Evolutionary conservation across 805 yeast genomes (phyloP).

Genomic region (Candida pseudoglaebosa): DNA sequence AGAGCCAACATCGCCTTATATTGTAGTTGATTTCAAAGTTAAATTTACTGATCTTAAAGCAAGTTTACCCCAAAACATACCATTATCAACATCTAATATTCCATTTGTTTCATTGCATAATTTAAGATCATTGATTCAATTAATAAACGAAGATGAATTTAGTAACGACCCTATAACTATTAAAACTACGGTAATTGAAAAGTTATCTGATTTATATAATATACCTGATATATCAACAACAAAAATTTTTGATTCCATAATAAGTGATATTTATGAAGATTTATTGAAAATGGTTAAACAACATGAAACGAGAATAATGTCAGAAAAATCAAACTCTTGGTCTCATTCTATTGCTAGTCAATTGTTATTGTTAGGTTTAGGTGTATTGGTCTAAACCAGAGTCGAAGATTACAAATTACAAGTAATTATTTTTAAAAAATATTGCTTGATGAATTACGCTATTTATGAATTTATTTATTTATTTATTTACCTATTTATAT

Average conservation of each 20-base stretch:
- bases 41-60: conserved; percentile 63
- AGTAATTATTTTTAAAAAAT: not conserved
- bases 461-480: conserved; percentile 7
- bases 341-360: conserved; percentile 59
- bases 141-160: conserved; percentile 42
- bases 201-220: conserved; percentile 34
- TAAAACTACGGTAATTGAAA: conserved; percentile 39
- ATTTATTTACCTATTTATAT: not conserved
- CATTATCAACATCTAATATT: conserved; percentile 44
- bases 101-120: conserved; percentile 58
- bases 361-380: conserved; percentile 52
- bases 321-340: conserved; percentile 49
- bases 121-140: conserved; percentile 57
- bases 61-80: conserved; percentile 46
- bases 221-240: conserved; percentile 36
- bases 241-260: conserved; percentile 46
- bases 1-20: conserved; percentile 37
- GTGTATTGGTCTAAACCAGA: conserved; percentile 45
- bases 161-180: conserved; percentile 26
- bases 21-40: conserved; percentile 63
- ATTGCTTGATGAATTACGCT: not conserved
- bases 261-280: conserved; percentile 57
- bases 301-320: conserved; percentile 46
- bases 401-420: not conserved
- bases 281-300: conserved; percentile 49